Evolutionary conservation across 202 grass and related monocot species (phyloP).

Genomic region (Schoenoplectus tabernaemontani): DNA sequence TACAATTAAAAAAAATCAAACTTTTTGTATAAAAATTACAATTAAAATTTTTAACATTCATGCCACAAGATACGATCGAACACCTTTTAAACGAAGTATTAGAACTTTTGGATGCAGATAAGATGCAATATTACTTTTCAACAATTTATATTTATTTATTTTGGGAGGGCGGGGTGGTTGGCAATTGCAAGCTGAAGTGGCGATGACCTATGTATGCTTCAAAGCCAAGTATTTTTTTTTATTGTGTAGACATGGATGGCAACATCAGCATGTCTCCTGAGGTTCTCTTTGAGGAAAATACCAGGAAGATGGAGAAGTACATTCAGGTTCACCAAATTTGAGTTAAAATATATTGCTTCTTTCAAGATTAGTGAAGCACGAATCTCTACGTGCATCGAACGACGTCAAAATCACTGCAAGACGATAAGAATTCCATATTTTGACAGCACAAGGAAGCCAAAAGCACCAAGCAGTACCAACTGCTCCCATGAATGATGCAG

Average conservation of each 20-base stretch:
- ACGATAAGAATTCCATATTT: neutral
- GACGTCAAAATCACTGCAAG: too few relatives aligned
- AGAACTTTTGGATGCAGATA: neutral
- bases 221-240: slow-evolving; percentile 15
- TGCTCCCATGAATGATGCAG: neutral
- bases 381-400: too few relatives aligned
- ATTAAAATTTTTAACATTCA: too few relatives aligned
- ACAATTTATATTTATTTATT: neutral
- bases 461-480: neutral
- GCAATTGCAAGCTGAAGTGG: neutral
- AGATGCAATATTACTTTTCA: neutral
- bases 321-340: slow-evolving; percentile 18
- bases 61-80: neutral
- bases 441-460: slow-evolving; percentile 1
- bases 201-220: slow-evolving; percentile 23
- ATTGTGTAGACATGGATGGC: neutral
- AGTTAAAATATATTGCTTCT: slow-evolving; percentile 14
- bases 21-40: too few relatives aligned
- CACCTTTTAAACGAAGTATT: neutral
- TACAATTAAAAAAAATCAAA: too few relatives aligned
- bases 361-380: too few relatives aligned
- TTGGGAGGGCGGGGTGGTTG: neutral
- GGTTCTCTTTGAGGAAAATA: slow-evolving; percentile 3
- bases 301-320: slow-evolving; percentile 4
- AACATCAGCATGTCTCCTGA: neutral